Base-by-base conservation (phyloP, 2,329 filamentous ascomycete species). In the Sclerotinia glacialis region DNA sequence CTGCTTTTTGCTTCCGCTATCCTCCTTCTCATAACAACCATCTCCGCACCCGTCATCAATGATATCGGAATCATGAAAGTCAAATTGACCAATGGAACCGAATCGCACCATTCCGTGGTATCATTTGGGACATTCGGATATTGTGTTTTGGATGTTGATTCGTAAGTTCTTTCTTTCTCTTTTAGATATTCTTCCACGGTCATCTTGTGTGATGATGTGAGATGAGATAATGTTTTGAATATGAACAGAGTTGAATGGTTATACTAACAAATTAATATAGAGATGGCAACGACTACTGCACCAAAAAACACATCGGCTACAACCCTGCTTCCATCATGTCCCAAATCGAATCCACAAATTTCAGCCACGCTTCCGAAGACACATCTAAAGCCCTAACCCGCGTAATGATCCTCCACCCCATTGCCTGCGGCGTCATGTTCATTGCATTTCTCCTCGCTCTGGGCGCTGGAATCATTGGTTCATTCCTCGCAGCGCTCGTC, bases 101-200 rank as follows among this genome's bases (percentile, higher is more conserved):
- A 71, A 28, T 68, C 74, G 5, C 74, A 77, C 34, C 72, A 80
- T 49, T 77, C 76, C 3, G 67, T 70, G 14, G 76, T 87, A 44
- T 80, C 78, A 3, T 87, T 86, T 75, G 86, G 86, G 54, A 85
- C 84, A 0, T 88, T 87, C 77, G 86, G 86, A 9, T 85, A 82
- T 74, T 89, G 86, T 73, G 71, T 79, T 42, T 70, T 76, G 46
- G 71, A 78, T 71, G 73, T 74, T 6, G 71, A 71, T 42, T 56
- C 66, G 77, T 77, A 73, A 61, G 72, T 74, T 40, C 26, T 44
- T 42, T 52, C n/a, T 46, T 14, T 56, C 2, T 34, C 31, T 31
- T 18, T n/a, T 18, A 12, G 5, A 12, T 4, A 40, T 34, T 5
- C n/a, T 59, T 18, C 37, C 8, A 28, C 9, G 9, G 14, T 26